Conservation (phyloP, 1,284 basidiomycete genomes). For the Marasmius tenuissimus region DNA sequence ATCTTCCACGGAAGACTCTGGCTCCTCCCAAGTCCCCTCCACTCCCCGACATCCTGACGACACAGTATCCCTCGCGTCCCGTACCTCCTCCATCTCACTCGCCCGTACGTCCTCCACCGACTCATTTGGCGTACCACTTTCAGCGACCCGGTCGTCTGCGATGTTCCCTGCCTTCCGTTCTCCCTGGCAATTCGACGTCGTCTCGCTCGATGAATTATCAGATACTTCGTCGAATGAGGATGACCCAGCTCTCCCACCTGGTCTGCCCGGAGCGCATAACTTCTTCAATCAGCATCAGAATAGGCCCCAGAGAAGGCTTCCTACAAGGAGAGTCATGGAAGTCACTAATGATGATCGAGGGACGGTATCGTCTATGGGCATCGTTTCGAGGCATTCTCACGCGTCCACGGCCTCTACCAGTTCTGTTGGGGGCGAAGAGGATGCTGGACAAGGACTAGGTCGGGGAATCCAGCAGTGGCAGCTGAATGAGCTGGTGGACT, state of each 20-base stretch:
- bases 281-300: not conserved
- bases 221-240: constrained; percentile 61
- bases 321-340: constrained; percentile 74
- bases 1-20: not conserved
- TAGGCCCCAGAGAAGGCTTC: constrained; percentile 56
- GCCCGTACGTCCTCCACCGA: constrained; percentile 52
- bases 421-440: constrained; percentile 38
- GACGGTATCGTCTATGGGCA: constrained; percentile 76
- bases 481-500: constrained; percentile 75
- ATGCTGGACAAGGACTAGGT: constrained; percentile 49
- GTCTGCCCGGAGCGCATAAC: constrained; percentile 33
- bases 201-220: constrained; percentile 74
- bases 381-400: constrained; percentile 60
- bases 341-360: constrained; percentile 62
- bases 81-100: constrained; percentile 29
- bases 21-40: not conserved
- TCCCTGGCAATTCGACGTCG: constrained; percentile 63
- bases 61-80: not conserved
- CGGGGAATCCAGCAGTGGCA: constrained; percentile 76
- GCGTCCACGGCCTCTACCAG: constrained; percentile 31
- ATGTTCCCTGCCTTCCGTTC: constrained; percentile 29
- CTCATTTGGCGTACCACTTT: constrained; percentile 55
- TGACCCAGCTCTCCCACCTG: constrained; percentile 43
- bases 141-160: constrained; percentile 28
- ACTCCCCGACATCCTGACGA: not conserved